Base-by-base conservation (phyloP, 2,329 filamentous ascomycete species). In the Fusarium concolor region DNA sequence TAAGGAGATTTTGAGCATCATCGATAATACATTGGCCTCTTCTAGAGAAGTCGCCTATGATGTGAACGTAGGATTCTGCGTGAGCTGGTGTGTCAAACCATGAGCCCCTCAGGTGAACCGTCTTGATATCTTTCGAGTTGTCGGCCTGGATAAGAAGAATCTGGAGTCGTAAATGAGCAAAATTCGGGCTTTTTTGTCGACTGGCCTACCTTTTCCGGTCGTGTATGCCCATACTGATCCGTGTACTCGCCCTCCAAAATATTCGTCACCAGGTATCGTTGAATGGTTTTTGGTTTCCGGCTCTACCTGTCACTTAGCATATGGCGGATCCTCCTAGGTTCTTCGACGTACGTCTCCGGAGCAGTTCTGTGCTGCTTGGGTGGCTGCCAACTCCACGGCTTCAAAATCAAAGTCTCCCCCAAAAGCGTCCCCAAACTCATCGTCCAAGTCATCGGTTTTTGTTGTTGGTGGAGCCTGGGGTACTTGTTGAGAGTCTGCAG, bases 81-180 rank as follows among this genome's bases (percentile, higher is more conserved):
- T 87, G 89, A 38, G 91, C 93, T 29, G 91, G 87, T 9, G 92
- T 97, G 46, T 95, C 91, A 65, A 88, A 86, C 96, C 96, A 99
- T 47, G 93, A 92, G 58, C 92, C 93, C 61, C 95, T 89, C 33
- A 99, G 86, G 53, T 90, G 87, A 29, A 98, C 89, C 2, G 87
- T 88, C 71, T 87, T 91, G 65, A 86, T 84, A 9, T 82, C 79
- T 62, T 90, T 89, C 1, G 86, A 89, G 60, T 86, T 89, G 70
- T 97, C 94, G 51, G 92, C 89, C 79, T 94, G 89, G 26, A 97
- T 91, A n/a, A 92, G 80, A 5, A 99, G 82, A 43, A 96, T 86
- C 92, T 96, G 66, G 50, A 49, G 20, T 28, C 11, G 10, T 22
- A 31, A 10, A 64, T 77, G 53, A 77, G 67, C 10, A 44, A 53